Evolutionary conservation across 345 rosid species (phyloP).

Genomic region (Turritis glabra): DNA sequence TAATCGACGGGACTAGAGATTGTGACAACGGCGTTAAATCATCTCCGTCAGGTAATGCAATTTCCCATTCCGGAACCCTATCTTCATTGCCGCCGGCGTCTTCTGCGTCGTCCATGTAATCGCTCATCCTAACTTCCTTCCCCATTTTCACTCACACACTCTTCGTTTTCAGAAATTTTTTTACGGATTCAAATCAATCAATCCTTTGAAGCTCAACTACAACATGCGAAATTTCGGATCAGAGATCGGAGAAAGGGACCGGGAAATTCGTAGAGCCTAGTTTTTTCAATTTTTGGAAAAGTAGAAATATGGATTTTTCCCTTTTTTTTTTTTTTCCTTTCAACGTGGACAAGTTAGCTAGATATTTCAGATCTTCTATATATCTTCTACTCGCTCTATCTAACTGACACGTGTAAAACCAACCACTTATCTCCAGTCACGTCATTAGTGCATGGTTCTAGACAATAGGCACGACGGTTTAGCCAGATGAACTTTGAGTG

Average conservation of each 20-base stretch:
- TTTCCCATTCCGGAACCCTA: slow-evolving; percentile 22
- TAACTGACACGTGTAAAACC: slow-evolving; percentile 3
- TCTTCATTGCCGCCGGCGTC: slow-evolving; percentile 8
- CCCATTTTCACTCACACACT: slow-evolving; percentile 23
- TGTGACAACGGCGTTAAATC: slow-evolving; percentile 61
- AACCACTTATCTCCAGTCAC: slow-evolving; percentile 15
- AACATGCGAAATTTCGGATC: neutral
- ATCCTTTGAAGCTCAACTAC: neutral
- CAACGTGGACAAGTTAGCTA: slow-evolving; percentile 66
- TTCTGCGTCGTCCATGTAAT: slow-evolving; percentile 15
- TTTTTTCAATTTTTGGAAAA: slow-evolving; percentile 19
- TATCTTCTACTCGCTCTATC: slow-evolving; percentile 8
- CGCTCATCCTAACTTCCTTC: slow-evolving; percentile 38
- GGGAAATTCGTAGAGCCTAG: slow-evolving; percentile 24
- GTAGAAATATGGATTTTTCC: slow-evolving; percentile 10
- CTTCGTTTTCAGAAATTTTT: neutral
- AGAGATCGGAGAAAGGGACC: slow-evolving; percentile 16
- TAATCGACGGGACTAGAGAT: slow-evolving; percentile 56
- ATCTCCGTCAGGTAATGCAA: slow-evolving; percentile 22
- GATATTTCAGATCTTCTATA: slow-evolving; percentile 62
- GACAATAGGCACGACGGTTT: too few relatives aligned
- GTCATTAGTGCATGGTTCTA: too few relatives aligned
- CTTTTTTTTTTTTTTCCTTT: too few relatives aligned
- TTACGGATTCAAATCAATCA: neutral
- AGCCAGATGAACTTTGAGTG: too few relatives aligned